phyloP scores from a whole-genome alignment of 495 filamentous ascomycete genomes.

The Penicillium steckii region DNA sequence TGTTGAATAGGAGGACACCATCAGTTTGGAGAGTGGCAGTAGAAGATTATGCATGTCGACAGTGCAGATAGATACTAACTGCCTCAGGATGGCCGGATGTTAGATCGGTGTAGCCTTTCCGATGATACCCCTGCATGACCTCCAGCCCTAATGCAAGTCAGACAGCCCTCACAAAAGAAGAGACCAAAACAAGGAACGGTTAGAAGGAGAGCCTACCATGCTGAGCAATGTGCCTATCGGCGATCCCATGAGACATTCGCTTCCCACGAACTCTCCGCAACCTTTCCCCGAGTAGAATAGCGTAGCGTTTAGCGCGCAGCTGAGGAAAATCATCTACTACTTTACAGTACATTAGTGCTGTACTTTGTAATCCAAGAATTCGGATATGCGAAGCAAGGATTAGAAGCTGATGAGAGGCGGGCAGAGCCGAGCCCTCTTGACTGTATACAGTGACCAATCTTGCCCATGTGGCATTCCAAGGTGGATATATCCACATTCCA shows the following conservation, averaged over 20 bases:
- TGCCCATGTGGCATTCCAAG: neutral
- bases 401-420: neutral
- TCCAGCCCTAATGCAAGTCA: conserved; percentile 10
- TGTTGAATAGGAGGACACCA: neutral
- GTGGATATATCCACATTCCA: neutral
- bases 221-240: neutral
- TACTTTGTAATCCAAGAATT: too few relatives aligned
- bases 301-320: neutral
- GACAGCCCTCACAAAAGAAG: neutral
- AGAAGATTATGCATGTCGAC: too few relatives aligned
- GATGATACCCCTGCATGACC: conserved; percentile 16
- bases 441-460: neutral
- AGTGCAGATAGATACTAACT: too few relatives aligned
- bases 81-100: too few relatives aligned
- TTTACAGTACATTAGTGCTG: neutral
- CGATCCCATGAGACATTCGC: neutral
- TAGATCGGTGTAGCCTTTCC: conserved; percentile 15
- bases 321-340: neutral
- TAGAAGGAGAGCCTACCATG: neutral
- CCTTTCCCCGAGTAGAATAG: neutral
- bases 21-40: too few relatives aligned
- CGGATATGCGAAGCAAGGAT: too few relatives aligned
- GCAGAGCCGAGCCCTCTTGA: neutral
- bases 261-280: neutral
- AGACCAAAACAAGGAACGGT: neutral